Percentiles rank a stretch among this genome's conserved stretches.
Evolutionary conservation across 495 filamentous ascomycete species (phyloP).

Genomic region (Acidomyces sp.): DNA sequence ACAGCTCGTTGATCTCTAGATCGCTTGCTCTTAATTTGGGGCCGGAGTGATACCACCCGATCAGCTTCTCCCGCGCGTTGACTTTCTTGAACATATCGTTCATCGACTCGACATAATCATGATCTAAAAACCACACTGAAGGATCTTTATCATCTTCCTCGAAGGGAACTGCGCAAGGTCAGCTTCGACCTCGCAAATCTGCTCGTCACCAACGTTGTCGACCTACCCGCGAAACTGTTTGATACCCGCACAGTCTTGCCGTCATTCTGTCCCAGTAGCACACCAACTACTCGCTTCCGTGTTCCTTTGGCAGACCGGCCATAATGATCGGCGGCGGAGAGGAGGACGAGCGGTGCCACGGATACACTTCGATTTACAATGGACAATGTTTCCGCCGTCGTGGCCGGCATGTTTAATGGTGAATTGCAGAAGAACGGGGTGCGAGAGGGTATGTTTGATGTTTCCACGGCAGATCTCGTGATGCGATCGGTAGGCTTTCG

Average conservation of each 20-base stretch:
- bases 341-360: slow-evolving; percentile 92
- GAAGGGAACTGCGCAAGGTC: slow-evolving; percentile 96
- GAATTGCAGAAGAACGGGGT: slow-evolving; percentile 6
- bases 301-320: slow-evolving; percentile 82
- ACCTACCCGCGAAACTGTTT: slow-evolving; percentile 93
- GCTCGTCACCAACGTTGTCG: neutral
- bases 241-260: slow-evolving; percentile 91
- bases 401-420: slow-evolving; percentile 63
- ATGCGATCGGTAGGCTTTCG: no score
- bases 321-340: slow-evolving; percentile 97
- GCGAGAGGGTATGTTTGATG: slow-evolving; percentile 1
- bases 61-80: slow-evolving; percentile 95
- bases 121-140: slow-evolving; percentile 96
- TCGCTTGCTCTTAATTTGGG: slow-evolving; percentile 94
- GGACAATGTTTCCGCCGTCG: slow-evolving; percentile 85
- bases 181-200: slow-evolving; percentile 9
- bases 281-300: slow-evolving; percentile 88
- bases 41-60: slow-evolving; percentile 98
- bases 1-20: slow-evolving; percentile 98
- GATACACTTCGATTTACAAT: slow-evolving; percentile 87
- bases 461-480: neutral
- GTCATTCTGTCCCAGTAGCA: slow-evolving; percentile 87
- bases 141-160: slow-evolving; percentile 98
- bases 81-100: slow-evolving; percentile 99
- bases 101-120: slow-evolving; percentile 99